Conservation (phyloP, 1,284 basidiomycete genomes). For the Ustilago curta region DNA sequence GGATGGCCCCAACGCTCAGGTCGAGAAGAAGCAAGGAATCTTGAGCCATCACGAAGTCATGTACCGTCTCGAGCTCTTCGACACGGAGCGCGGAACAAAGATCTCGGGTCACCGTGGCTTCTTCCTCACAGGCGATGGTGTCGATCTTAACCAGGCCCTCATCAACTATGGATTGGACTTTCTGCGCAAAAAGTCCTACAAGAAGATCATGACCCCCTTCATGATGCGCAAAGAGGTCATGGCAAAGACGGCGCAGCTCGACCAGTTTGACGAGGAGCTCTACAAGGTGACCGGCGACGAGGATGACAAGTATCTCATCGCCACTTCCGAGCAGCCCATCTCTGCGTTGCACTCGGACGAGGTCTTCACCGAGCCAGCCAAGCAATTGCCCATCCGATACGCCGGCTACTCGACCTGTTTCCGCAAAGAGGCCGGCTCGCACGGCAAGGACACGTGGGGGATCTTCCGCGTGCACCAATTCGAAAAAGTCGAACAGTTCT, state of each 20-base stretch:
- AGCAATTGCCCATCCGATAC: constrained; percentile 86
- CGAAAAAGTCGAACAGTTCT: constrained; percentile 96
- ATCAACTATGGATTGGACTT: constrained; percentile 96
- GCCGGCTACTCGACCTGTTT: constrained; percentile 90
- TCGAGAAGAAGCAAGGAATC: constrained; percentile 76
- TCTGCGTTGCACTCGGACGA: constrained; percentile 94
- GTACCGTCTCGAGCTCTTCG: constrained; percentile 90
- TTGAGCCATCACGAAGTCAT: constrained; percentile 97
- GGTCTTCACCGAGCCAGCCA: constrained; percentile 93
- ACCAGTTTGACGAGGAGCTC: constrained; percentile 97
- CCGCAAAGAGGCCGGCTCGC: constrained; percentile 96
- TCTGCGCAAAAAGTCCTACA: constrained; percentile 83
- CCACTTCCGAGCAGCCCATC: constrained; percentile 98
- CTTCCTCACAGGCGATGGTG: constrained; percentile 93
- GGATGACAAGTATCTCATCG: constrained; percentile 98
- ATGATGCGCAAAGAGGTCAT: constrained; percentile 98
- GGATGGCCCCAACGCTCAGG: constrained; percentile 76
- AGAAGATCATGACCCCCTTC: constrained; percentile 96
- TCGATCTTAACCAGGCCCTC: constrained; percentile 96
- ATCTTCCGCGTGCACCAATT: constrained; percentile 99
- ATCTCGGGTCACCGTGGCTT: constrained; percentile 95
- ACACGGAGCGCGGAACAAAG: constrained; percentile 90
- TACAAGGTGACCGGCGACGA: constrained; percentile 91
- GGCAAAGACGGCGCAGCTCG: constrained; percentile 96
- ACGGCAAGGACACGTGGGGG: constrained; percentile 98